A percentile compares a stretch with the other conserved stretches of the same genome.
Conservation (phyloP, 1,284 basidiomycete species). For the Sphagnurus paluster region DNA sequence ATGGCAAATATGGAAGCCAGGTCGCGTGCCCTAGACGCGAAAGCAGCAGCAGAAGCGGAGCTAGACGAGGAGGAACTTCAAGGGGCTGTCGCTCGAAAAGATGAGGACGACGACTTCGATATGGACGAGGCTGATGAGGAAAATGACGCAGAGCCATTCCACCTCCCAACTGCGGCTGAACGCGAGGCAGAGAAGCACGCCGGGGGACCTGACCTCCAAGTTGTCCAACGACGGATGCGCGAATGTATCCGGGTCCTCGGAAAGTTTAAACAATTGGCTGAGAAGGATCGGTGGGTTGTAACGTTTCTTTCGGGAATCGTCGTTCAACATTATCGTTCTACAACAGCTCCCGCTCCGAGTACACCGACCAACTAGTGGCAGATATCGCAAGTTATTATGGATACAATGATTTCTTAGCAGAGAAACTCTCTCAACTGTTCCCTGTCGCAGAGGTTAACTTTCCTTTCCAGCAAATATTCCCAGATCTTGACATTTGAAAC, state of each 20-base stretch:
- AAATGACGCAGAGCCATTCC: conserved; percentile 62
- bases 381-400: conserved; percentile 97
- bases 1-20: conserved; percentile 77
- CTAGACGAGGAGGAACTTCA: conserved; percentile 69
- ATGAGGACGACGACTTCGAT: conserved; percentile 54
- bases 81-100: conserved; percentile 46
- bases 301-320: conserved; percentile 4
- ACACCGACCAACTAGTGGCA: conserved; percentile 83
- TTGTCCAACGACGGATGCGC: conserved; percentile 87
- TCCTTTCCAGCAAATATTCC: background rate
- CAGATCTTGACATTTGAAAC: conserved; percentile 6
- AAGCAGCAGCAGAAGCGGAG: conserved; percentile 65
- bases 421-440: conserved; percentile 95
- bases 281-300: conserved; percentile 67
- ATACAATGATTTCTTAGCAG: conserved; percentile 94
- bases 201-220: conserved; percentile 77
- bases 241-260: conserved; percentile 82
- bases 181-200: conserved; percentile 75
- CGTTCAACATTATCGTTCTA: conserved; percentile 19
- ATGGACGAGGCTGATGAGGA: conserved; percentile 58
- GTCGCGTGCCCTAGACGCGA: conserved; percentile 69
- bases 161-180: conserved; percentile 81
- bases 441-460: conserved; percentile 82
- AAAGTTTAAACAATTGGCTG: conserved; percentile 71
- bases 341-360: conserved; percentile 81